Evolutionary conservation across 164 flowering plant species (phyloP), one percentile per base, ranked within the genome.

Genomic region (Protea cynaroides): DNA sequence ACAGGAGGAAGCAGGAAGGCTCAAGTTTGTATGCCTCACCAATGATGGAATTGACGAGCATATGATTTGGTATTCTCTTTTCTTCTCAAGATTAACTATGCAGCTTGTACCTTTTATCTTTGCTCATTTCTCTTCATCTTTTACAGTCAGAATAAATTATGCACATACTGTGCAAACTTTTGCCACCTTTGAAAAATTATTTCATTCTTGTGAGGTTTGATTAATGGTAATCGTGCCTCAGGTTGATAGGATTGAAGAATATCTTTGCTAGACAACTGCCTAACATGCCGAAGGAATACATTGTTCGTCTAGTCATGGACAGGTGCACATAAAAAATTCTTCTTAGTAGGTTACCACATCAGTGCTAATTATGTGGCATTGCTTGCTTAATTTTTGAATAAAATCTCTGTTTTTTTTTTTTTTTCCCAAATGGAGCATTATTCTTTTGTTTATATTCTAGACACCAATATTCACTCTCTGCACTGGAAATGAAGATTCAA

Each of bases 241-340:
- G 99, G 96, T 78, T 95, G 81, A 84, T 95, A 65, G 99, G 97
- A 64, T 78, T 95, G 96, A 95, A 95, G 82, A 95, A 92, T 76
- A 92, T 95, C 65, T 95, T 95, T 84, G 86, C 92, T 43, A 85
- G 90, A 68, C 99, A 95, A 75, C 83, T 95, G 51, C 99, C 97
- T 57, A 95, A 95, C 69, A 95, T 95, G 99, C 99, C 97, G 23
- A 95, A 86, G 80, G 97, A 92, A 63, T 95, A 95, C 77, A 95
- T 95, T 72, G 99, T 95, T 57, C 97, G 99, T 53, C 96, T 92
- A 76, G 83, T 95, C 55, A 95, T 95, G 99, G 99, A 92, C 79
- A 89, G 99, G 99, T 89, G 64, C 24, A 56, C 44, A 18, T 37
- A 34, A 36, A 37, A 40, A 24, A 29, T 17, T 62, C 37, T 37